Base-by-base conservation (phyloP, 805 yeast species). In the Yamadazyma takamatsuzukensis region DNA sequence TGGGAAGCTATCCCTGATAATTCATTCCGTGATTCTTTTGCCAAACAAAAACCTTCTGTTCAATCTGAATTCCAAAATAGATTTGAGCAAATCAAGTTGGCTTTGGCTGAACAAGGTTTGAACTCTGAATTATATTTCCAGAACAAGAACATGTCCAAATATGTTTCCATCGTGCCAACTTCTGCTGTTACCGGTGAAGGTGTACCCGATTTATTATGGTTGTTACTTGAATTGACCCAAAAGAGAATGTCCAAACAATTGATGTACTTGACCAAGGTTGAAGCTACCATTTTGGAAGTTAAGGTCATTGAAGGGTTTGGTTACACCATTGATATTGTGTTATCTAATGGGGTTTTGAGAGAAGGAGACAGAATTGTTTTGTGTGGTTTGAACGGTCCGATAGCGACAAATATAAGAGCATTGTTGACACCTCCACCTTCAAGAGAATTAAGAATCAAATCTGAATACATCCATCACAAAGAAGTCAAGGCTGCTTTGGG, bases 101-200 rank as follows among this genome's bases (percentile, higher is more conserved):
- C 94, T 15, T 73, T 93, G 48, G 87, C 97, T 41, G 99, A 93
- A 69, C 98, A 93, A 68, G 97, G 98, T 53, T 80, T 93, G 70
- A 93, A 93, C 71, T 85, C 97, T 36, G 98, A 94, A 67, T 74
- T 93, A 44, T 93, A 93, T 65, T 93, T 73, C 84, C 86, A 90
- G 64, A 93, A 93, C 76, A 84, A 83, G 63, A 93, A 90, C 69
- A 68, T 90, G 75, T 68, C 97, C 36, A 87, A 88, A 60, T 87
- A 81, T 54, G 98, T 93, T 35, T 88, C 97, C 22, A 83, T 93
- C 51, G 96, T 93, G 27, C 98, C 99, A 49, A 93, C 99, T 13
- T 90, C 97, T 42, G 99, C 99, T 35, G 94, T 89, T 27, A 89
- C 97, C 10, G 99, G 99, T 61, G 99, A 93, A 68, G 99, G 99